Conservation (phyloP, 768 basidiomycete genomes). For the Rossbeevera mucosa region DNA sequence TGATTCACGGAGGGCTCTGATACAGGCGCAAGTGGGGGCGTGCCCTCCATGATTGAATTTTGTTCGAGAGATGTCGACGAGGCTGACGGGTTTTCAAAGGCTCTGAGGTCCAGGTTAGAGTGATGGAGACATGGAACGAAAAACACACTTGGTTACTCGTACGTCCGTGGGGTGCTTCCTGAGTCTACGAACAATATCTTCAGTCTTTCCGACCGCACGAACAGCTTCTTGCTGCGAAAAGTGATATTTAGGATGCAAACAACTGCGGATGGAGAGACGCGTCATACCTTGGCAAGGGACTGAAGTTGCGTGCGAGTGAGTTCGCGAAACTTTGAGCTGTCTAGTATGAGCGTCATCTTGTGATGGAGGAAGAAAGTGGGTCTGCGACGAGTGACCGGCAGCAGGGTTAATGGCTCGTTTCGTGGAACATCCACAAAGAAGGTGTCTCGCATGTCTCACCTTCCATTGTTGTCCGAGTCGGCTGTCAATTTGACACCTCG, state of each 20-base stretch:
- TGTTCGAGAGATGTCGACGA: neutral
- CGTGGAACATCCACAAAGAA: no score
- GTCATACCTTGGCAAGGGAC: slow-evolving; percentile 23
- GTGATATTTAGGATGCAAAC: neutral
- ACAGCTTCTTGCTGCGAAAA: slow-evolving; percentile 21
- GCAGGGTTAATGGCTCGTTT: no score
- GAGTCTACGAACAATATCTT: slow-evolving; percentile 25
- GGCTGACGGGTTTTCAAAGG: neutral
- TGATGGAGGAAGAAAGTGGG: no score
- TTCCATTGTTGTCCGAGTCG: slow-evolving; percentile 1
- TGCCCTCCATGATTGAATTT: neutral
- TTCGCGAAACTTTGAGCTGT: slow-evolving; percentile 16
- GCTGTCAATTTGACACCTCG: neutral
- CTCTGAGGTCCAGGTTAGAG: slow-evolving; percentile 2
- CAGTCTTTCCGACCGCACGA: slow-evolving; percentile 26
- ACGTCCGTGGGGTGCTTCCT: slow-evolving; percentile 26
- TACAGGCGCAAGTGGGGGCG: neutral
- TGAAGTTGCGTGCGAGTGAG: slow-evolving; percentile 22
- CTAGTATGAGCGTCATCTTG: slow-evolving; percentile 9
- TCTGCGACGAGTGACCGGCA: no score
- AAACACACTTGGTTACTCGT: slow-evolving; percentile 12
- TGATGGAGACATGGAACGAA: neutral
- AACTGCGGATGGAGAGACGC: neutral
- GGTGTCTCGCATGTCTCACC: no score
- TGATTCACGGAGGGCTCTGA: neutral